A percentile compares a stretch with the other conserved stretches of the same genome.
Evolutionary conservation across 495 filamentous ascomycete genomes (phyloP).

Genomic region (Aspergillus mulundensis): DNA sequence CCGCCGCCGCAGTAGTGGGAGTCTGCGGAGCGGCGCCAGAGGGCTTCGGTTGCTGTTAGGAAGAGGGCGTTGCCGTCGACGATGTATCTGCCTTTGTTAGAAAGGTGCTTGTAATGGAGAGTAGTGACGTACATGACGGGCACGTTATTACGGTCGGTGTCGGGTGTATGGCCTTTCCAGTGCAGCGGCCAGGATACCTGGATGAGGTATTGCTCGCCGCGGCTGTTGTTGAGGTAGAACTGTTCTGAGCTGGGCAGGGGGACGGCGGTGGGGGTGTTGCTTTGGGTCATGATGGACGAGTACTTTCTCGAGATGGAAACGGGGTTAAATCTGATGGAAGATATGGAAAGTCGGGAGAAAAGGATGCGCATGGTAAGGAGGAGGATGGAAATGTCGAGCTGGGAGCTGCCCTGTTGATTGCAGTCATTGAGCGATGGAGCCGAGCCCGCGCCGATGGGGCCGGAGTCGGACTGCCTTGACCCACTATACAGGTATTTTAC

Average conservation of each 20-base stretch:
- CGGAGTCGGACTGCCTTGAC: conserved; percentile 3
- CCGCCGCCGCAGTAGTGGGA: conserved; percentile 20
- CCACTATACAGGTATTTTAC: not conserved
- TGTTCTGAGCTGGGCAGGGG: conserved; percentile 25
- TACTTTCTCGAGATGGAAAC: not conserved
- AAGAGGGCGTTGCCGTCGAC: conserved; percentile 29
- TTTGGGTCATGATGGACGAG: conserved; percentile 2
- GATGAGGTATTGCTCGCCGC: conserved; percentile 20
- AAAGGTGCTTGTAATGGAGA: not conserved
- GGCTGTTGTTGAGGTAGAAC: conserved; percentile 19
- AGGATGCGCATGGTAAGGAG: not conserved
- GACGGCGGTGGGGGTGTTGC: conserved; percentile 10
- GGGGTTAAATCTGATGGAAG: not conserved
- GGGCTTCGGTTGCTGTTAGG: conserved; percentile 25
- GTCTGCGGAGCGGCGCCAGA: conserved; percentile 19
- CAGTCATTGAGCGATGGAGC: not conserved
- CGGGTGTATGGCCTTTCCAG: conserved; percentile 10
- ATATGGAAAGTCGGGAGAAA: not conserved
- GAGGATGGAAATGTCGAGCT: not conserved
- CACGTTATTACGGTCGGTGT: conserved; percentile 3
- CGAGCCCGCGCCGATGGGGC: too few species aligned
- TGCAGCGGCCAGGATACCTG: conserved; percentile 29
- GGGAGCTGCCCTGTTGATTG: not conserved
- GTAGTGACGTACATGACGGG: conserved; percentile 21
- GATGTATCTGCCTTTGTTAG: conserved; percentile 19